These are phyloP conservation scores for Taiozyma sp. DNA, from an alignment of 1,139 yeast genomes.

Conservation along the genomic window DNA sequence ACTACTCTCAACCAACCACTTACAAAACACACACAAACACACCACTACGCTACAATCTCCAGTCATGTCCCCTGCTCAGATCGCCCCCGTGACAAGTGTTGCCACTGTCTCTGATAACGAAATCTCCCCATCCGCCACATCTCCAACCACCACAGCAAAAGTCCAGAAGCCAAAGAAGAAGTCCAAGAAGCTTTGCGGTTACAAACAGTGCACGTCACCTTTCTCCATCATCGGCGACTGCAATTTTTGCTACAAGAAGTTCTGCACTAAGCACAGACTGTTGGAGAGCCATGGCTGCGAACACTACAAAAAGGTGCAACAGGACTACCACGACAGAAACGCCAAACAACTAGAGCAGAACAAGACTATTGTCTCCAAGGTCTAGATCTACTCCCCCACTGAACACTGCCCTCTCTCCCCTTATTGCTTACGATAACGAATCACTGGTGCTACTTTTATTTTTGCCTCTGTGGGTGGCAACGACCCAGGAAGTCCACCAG, in stretches of 20 bases:
- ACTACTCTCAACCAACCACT: not conserved
- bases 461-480: not conserved
- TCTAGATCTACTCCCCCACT: conserved; percentile 5
- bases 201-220: conserved; percentile 19
- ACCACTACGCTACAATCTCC: not conserved
- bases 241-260: conserved; percentile 23
- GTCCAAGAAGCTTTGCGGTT: conserved; percentile 23
- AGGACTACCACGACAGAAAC: conserved; percentile 24
- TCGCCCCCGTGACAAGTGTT: not conserved
- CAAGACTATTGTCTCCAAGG: conserved; percentile 23
- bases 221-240: conserved; percentile 26
- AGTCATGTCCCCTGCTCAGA: not conserved
- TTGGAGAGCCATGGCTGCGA: conserved; percentile 24
- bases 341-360: conserved; percentile 24
- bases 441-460: not conserved
- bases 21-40: not conserved
- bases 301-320: conserved; percentile 24
- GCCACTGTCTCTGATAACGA: not conserved
- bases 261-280: conserved; percentile 23
- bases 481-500: not conserved
- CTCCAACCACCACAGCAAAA: not conserved
- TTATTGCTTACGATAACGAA: not conserved
- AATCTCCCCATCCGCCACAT: not conserved
- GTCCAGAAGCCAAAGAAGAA: conserved; percentile 21
- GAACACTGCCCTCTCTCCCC: too few species aligned